A percentile compares a stretch with the other conserved stretches of the same genome.
Conservation (phyloP, 495 filamentous ascomycete species). For the Lineolata rhizophorae region DNA sequence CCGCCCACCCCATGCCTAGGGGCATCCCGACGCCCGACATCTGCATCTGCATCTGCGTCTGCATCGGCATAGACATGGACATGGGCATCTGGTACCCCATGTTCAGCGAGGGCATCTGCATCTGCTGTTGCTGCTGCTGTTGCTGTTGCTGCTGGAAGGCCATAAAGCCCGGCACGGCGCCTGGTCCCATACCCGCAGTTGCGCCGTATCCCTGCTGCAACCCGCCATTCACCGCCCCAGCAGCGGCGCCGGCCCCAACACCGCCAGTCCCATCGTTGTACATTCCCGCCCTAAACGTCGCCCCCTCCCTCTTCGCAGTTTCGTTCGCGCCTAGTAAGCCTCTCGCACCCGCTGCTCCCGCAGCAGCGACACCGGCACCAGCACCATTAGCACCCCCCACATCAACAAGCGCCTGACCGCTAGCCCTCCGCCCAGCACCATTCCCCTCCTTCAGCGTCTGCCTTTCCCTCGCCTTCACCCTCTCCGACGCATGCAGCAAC, state of each 20-base stretch:
- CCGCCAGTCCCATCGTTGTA: slow-evolving; percentile 27
- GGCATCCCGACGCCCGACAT: no score
- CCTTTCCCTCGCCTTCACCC: slow-evolving; percentile 8
- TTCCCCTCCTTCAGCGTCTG: slow-evolving; percentile 6
- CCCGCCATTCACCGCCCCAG: not conserved
- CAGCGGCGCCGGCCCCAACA: not conserved
- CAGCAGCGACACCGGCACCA: not conserved
- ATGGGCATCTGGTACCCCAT: slow-evolving; percentile 7
- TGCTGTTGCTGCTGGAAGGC: not conserved
- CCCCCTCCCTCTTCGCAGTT: slow-evolving; percentile 1
- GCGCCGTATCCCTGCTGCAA: not conserved
- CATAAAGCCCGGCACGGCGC: not conserved
- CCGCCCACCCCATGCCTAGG: no score
- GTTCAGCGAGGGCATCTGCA: slow-evolving; percentile 3
- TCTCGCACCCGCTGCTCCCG: slow-evolving; percentile 10
- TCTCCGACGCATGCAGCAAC: no score
- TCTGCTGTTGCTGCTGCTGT: slow-evolving; percentile 1
- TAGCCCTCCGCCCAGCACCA: not conserved
- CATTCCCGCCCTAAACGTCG: slow-evolving; percentile 22
- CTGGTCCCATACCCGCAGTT: not conserved
- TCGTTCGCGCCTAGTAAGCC: slow-evolving; percentile 7
- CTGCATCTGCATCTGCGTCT: no score
- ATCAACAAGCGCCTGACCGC: slow-evolving; percentile 6
- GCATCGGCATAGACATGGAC: no score
- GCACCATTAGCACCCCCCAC: slow-evolving; percentile 1